Base-by-base conservation (phyloP, 148 eudicot species). In the Arctostaphylos glauca region DNA sequence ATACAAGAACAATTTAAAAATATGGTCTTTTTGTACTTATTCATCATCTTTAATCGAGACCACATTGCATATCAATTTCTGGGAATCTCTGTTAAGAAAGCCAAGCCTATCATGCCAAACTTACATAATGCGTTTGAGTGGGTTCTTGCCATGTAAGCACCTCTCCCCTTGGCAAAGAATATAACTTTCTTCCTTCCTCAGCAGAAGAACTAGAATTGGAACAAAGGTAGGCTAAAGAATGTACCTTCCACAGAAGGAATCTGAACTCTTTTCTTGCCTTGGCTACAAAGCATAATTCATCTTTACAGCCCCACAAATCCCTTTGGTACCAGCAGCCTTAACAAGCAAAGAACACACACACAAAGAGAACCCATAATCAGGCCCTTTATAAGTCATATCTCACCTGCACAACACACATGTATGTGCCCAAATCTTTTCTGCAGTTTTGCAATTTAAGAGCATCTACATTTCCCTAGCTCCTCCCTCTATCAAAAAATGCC, bases 301-400 rank as follows among this genome's bases (percentile, higher is more conserved):
- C 81, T 83, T 78, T 83, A 68, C 81, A 78, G 55, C 81, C 81
- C 85, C 21, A 82, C 56, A 66, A 8, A 76, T 5, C 74, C 74
- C 47, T 18, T 48, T n/a, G 23, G 64, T 43, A 74, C 59, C 21
- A 25, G 21, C 79, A 82, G 56, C 41, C 67, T 83, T 77, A 23
- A 23, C 52, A 83, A 83, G 85, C 67, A 77, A 83, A 77, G 85
- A 77, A 83, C 81, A 31, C 38, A 31, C 38, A 31, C 38, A 31
- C 76, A 38, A 67, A 83, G 15, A 18, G 9, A 0, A 73, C 79
- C 47, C 12, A 16, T 23, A 8, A 48, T n/a, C 60, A 81, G 49
- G 47, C 77, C 19, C 15, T 70, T 21, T 59, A 43, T 58, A 83
- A 48, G 16, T 14, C 38, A 46, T 49, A 12, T 6, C 16, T 31